Base-by-base conservation (phyloP, 2,329 filamentous ascomycete species). In the Aureobasidium sp. region DNA sequence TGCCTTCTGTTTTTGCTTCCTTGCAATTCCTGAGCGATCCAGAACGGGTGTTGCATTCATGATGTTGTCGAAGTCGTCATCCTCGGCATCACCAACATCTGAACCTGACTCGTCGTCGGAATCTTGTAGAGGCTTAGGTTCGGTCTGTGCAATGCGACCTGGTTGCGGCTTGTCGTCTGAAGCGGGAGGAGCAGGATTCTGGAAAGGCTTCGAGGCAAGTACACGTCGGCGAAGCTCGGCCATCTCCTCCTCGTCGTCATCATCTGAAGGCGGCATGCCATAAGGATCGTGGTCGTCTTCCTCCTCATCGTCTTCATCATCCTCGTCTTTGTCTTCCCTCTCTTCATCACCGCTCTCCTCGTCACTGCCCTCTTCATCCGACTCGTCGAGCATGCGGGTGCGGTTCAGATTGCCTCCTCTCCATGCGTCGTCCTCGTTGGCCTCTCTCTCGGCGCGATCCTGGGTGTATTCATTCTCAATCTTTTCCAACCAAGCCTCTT, bases 1-100 rank as follows among this genome's bases (percentile, higher is more conserved):
- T 44, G 73, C 76, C 52, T 77, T 79, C 64, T 81, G 78, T 57
- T 81, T 77, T 71, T 87, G 80, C 67, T 84, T 85, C 2, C 84
- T 82, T 44, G 80, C 77, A 48, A 88, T 86, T 0, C 93, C 93
- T 14, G 89, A 89, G 60, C 88, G 84, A 72, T 97, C 93, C 0
- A 92, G 97, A 19, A 95, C 85, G 0, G 91, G 91, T 3, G 90
- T 93, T 0, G 94, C 93, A 68, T 92, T 85, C 70, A 97, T 96
- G 73, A 99, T 95, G 67, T 88, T 88, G 70, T 97, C 93, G 70
- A 97, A 96, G 54, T 91, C 88, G 50, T 89, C 88, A 60, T 94
- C 88, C 17, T 85, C 82, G 1, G 80, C 85, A 11, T 78, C 81
- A 19, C 77, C 82, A 61, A 88, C 83, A 65, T 91, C 88, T 3